phyloP scores from a whole-genome alignment of 164 flowering plant genomes.

The Stephania cephalantha region DNA sequence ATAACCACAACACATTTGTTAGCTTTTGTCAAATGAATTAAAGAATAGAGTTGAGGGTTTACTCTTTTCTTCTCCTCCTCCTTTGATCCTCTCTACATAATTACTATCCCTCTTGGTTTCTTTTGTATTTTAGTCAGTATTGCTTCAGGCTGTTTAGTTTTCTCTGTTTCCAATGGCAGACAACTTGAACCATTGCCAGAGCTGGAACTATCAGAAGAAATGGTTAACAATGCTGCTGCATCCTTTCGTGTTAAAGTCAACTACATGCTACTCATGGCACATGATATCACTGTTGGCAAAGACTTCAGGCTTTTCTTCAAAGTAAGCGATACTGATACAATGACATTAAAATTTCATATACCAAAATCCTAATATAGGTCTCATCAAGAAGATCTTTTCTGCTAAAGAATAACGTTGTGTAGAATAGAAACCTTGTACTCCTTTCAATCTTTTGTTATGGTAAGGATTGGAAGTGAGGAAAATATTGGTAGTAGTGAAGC shows the following conservation, averaged over 20 bases:
- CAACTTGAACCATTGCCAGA: conserved; percentile 65
- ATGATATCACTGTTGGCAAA: conserved; percentile 89
- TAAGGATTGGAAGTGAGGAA: background rate
- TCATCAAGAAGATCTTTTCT: background rate
- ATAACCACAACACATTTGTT: too few relatives aligned
- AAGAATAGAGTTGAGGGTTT: too few relatives aligned
- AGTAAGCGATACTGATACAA: conserved; percentile 38
- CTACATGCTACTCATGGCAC: conserved; percentile 76
- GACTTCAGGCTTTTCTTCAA: conserved; percentile 81
- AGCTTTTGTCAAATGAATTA: too few relatives aligned
- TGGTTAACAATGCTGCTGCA: conserved; percentile 83
- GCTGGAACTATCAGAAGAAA: conserved; percentile 82
- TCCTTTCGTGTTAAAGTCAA: conserved; percentile 86
- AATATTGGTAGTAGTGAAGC: background rate
- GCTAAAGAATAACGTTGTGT: background rate
- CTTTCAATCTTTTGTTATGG: background rate
- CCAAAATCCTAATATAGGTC: background rate
- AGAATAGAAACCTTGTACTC: background rate
- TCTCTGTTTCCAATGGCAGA: conserved; percentile 28
- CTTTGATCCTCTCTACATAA: too few relatives aligned
- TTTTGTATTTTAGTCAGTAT: background rate
- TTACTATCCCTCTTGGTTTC: background rate
- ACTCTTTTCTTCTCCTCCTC: too few relatives aligned
- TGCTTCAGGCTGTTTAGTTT: background rate
- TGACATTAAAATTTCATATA: background rate